Evolutionary conservation across 2,329 filamentous ascomycete genomes (phyloP), one percentile per base, ranked within the genome.

Genomic region (Penicillium sp.): DNA sequence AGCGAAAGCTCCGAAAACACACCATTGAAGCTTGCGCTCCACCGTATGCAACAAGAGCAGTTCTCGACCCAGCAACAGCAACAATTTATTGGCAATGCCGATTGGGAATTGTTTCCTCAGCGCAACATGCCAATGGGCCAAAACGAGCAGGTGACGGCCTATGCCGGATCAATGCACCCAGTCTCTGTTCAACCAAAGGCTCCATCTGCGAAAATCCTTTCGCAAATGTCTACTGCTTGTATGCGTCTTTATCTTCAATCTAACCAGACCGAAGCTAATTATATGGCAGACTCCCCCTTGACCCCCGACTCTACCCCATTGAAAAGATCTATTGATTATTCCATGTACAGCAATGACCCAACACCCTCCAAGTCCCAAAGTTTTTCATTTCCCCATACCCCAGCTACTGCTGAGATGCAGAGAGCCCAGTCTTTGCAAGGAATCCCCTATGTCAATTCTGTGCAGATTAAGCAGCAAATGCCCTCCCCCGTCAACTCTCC

Each of bases 231-330:
- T 50, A 76, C 75, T 56, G 56, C 53, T 43, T 61, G 58, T 60
- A 55, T 48, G 58, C 17, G 12, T 21, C 6, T 19, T 7, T 10
- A 3, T 21, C 0, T 28, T 28, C 4, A 19, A 13, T 19, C 4
- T 15, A 12, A 29, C n/a, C 12, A 9, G 3, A 3, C 2, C 5
- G 7, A 19, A 7, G 10, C 17, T 35, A 35, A 49, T 24, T 13
- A 37, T 41, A 37, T 44, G 2, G 4, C 48, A 61, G 58, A 61
- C 35, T 59, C 57, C 35, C 84, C 84, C 50, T 78, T 83, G 40
- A 87, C 84, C 26, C 84, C 85, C 46, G 78, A 77, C 60, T 79
- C 81, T 45, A 85, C 82, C 19, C 83, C 84, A 13, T 67, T 71
- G 60, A 70, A 68, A 59, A 63, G 65, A 57, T 64, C 67, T 45